These are phyloP conservation scores for Peronospora farinosa DNA, from an alignment of 352 stramenopile genomes.

Conservation along the genomic window DNA sequence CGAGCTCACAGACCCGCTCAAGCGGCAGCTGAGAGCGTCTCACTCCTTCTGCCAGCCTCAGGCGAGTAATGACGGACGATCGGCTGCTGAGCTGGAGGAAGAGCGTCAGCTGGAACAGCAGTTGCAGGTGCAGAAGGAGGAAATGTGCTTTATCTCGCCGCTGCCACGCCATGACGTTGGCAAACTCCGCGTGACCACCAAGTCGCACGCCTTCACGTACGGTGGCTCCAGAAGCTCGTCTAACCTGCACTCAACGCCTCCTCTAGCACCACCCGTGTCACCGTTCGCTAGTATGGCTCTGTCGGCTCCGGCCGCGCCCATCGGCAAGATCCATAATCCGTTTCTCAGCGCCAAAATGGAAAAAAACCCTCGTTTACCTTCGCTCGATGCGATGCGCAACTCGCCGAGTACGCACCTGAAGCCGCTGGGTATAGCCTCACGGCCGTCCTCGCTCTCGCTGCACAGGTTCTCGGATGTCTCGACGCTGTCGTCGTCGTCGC, in stretches of 20 bases:
- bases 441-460: constrained; percentile 50
- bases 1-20: constrained; percentile 49
- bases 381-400: constrained; percentile 60
- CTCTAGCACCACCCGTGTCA: constrained; percentile 53
- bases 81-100: constrained; percentile 50
- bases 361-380: constrained; percentile 57
- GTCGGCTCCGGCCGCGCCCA: constrained; percentile 52
- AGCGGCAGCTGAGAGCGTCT: constrained; percentile 23
- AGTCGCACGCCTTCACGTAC: constrained; percentile 58
- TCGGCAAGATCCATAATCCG: constrained; percentile 47
- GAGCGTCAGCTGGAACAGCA: constrained; percentile 68
- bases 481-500: constrained; percentile 38
- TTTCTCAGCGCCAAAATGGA: constrained; percentile 55
- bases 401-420: constrained; percentile 55
- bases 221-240: constrained; percentile 42
- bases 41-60: constrained; percentile 21
- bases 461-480: constrained; percentile 51
- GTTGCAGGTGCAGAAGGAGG: constrained; percentile 63
- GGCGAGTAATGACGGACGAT: constrained; percentile 37
- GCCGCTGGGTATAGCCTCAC: constrained; percentile 47
- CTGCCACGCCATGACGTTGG: constrained; percentile 33
- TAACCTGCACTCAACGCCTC: constrained; percentile 38
- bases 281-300: constrained; percentile 67
- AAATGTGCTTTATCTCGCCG: constrained; percentile 72
- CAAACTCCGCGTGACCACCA: constrained; percentile 16